These are phyloP conservation scores for Trichoderma guizhouense DNA, from an alignment of 2,329 filamentous ascomycete genomes.

Conservation along the genomic window DNA sequence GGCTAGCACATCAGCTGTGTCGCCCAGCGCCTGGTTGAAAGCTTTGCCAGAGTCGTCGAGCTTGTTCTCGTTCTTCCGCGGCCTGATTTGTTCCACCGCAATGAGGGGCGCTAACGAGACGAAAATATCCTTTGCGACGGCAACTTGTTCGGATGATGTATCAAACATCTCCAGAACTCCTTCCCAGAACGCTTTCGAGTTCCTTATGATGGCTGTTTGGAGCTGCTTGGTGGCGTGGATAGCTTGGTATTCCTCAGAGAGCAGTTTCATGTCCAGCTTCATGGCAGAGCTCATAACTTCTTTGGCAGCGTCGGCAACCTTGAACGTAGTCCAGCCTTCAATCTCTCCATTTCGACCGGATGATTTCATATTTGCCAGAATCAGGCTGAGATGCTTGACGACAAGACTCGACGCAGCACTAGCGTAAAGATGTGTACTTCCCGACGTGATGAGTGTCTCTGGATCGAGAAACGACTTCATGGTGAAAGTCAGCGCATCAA, in stretches of 20 bases:
- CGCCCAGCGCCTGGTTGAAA: constrained; percentile 71
- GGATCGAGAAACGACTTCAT: constrained; percentile 54
- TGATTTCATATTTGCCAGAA: constrained; percentile 41
- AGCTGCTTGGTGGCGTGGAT: constrained; percentile 60
- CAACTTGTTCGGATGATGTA: constrained; percentile 65
- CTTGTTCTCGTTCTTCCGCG: constrained; percentile 45
- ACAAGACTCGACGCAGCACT: constrained; percentile 65
- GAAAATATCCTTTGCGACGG: constrained; percentile 71
- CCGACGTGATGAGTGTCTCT: constrained; percentile 42
- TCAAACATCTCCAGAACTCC: constrained; percentile 68
- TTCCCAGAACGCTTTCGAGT: constrained; percentile 52
- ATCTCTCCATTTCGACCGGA: constrained; percentile 19
- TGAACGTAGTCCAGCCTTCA: constrained; percentile 40
- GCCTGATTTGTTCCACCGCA: constrained; percentile 70
- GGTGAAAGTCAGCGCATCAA: constrained; percentile 57
- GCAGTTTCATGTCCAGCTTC: constrained; percentile 43
- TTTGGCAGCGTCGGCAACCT: constrained; percentile 43
- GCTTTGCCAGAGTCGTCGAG: constrained; percentile 46
- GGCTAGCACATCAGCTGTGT: constrained; percentile 58
- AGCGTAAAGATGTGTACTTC: constrained; percentile 58
- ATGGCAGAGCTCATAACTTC: constrained; percentile 52
- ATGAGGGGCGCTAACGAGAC: constrained; percentile 67
- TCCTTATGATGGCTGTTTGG: constrained; percentile 64
- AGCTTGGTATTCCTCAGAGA: constrained; percentile 48
- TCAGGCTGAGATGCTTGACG: constrained; percentile 58